Percentiles rank a stretch among this genome's conserved stretches.
These are phyloP conservation scores for Leccinum fibrillosum DNA, from an alignment of 768 basidiomycete species.

Conservation along the genomic window DNA sequence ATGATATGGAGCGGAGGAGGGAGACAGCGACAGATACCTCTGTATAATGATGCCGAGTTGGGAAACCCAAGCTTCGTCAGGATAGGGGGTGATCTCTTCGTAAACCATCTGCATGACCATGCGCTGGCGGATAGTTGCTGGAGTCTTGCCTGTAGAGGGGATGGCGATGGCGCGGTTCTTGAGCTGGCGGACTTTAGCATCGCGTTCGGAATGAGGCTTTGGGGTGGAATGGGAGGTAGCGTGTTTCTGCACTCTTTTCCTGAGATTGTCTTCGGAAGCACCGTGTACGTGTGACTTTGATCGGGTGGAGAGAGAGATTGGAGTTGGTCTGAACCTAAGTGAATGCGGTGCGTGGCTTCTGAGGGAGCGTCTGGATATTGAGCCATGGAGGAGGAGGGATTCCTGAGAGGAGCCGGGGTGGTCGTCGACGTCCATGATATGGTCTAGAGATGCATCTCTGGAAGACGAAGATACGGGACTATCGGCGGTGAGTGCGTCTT, in stretches of 20 bases:
- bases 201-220: constrained; percentile 29
- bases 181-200: constrained; percentile 29
- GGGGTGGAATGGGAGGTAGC: constrained; percentile 11
- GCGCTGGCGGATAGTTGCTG: constrained; percentile 53
- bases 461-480: constrained; percentile 33
- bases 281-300: constrained; percentile 21
- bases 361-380: constrained; percentile 25
- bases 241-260: constrained; percentile 27
- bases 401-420: constrained; percentile 24
- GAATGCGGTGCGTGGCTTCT: constrained; percentile 18
- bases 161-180: constrained; percentile 31
- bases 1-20: neutral
- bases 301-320: constrained; percentile 26
- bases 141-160: constrained; percentile 39
- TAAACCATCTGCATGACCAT: constrained; percentile 61
- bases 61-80: constrained; percentile 58
- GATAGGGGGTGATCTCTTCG: constrained; percentile 64
- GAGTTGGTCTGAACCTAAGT: constrained; percentile 22
- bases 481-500: constrained; percentile 27
- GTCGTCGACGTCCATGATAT: constrained; percentile 25
- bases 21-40: constrained; percentile 37
- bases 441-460: constrained; percentile 31
- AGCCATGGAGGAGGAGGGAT: constrained; percentile 23
- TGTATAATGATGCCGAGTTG: constrained; percentile 55
- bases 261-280: constrained; percentile 26